Evolutionary conservation across 2,329 filamentous ascomycete species (phyloP).

Genomic region (Ophiognomonia clavigignenti-juglandacearum): DNA sequence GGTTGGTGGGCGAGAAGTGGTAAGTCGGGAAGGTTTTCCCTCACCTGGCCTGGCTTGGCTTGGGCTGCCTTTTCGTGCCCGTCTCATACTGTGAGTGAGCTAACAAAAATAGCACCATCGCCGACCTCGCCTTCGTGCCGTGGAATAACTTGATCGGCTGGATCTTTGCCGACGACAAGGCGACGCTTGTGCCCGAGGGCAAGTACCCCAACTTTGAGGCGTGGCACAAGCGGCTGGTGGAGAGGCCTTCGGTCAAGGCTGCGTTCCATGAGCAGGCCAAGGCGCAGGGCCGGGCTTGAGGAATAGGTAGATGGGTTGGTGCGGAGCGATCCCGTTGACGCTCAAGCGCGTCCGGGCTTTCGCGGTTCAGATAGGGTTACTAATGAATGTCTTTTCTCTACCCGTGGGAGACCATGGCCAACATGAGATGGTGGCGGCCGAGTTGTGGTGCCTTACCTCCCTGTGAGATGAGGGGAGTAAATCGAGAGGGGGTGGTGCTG

Average conservation of each 20-base stretch:
- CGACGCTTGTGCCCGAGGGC: conserved; percentile 24
- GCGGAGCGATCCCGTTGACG: too few relatives aligned
- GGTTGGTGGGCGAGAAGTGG: conserved; percentile 37
- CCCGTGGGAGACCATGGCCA: too few relatives aligned
- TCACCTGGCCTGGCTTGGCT: background rate
- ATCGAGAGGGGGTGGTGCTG: too few relatives aligned
- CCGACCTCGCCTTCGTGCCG: conserved; percentile 19
- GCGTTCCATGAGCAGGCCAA: conserved; percentile 3
- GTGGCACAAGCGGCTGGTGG: conserved; percentile 29
- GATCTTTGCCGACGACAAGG: conserved; percentile 18
- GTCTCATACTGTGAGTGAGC: background rate
- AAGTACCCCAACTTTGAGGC: conserved; percentile 30
- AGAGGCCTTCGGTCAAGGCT: conserved; percentile 25
- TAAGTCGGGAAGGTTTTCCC: background rate
- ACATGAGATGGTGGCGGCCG: too few relatives aligned
- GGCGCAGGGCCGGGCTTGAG: background rate
- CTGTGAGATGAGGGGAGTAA: too few relatives aligned
- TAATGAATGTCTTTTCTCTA: too few relatives aligned
- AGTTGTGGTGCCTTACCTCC: too few relatives aligned
- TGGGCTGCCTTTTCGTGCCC: background rate
- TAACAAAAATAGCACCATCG: conserved; percentile 19
- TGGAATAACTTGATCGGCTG: conserved; percentile 16
- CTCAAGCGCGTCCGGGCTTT: too few relatives aligned
- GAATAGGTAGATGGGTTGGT: too few relatives aligned
- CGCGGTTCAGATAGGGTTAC: too few relatives aligned